Evolutionary conservation across 345 rosid genomes (phyloP).

Genomic region (Heritiera fomes): DNA sequence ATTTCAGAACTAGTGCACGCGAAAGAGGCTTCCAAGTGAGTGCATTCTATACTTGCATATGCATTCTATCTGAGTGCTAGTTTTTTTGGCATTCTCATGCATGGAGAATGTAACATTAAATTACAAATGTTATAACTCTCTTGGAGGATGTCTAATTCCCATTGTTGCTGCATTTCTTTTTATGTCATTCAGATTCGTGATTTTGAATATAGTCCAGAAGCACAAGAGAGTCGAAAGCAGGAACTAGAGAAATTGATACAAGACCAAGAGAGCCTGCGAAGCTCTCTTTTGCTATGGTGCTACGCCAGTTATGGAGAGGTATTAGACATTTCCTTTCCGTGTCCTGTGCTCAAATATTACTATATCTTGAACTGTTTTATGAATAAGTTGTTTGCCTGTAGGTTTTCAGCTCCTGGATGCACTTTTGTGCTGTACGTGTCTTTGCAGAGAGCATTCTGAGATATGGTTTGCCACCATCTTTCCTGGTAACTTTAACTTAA

Average conservation of each 20-base stretch:
- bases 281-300: constrained; percentile 97
- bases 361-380: neutral
- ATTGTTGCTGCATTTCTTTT: constrained; percentile 9
- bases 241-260: constrained; percentile 72
- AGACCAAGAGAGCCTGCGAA: constrained; percentile 82
- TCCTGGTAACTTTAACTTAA: constrained; percentile 62
- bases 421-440: constrained; percentile 95
- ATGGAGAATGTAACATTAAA: neutral
- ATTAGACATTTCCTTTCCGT: constrained; percentile 14
- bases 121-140: neutral
- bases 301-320: constrained; percentile 98
- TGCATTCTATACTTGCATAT: constrained; percentile 19
- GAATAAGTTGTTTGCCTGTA: constrained; percentile 34
- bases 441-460: constrained; percentile 96
- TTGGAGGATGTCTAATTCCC: constrained; percentile 15
- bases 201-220: constrained; percentile 86
- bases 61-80: neutral
- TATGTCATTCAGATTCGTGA: constrained; percentile 71
- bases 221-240: constrained; percentile 79
- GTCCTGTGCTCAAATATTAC: neutral
- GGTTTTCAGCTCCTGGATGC: constrained; percentile 99
- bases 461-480: constrained; percentile 95
- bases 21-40: constrained; percentile 95
- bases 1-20: constrained; percentile 73
- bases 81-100: neutral